Evolutionary conservation across 2,329 filamentous ascomycete species (phyloP), one percentile per base, ranked within the genome.

Genomic region (Penicillium sp.): DNA sequence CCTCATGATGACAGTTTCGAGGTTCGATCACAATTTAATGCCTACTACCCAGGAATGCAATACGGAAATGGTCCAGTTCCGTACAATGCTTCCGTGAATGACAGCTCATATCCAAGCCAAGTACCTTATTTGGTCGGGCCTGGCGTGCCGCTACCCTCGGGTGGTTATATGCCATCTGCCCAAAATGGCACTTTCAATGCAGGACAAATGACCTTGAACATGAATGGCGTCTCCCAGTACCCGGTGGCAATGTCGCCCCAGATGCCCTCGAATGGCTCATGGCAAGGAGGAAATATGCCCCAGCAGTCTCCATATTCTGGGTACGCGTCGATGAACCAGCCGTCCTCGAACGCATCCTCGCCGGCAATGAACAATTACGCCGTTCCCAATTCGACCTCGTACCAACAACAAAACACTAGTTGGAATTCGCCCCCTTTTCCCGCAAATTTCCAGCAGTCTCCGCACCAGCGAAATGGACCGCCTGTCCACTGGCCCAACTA

Each of bases 1-100:
- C 81, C 81, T 52, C 81, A 83, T 59, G 84, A 87, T 62, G 82
- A 84, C 67, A 83, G 79, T 43, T 87, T 87, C 78, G 89, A 83
- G 76, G 85, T 73, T 79, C 89, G 82, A 67, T 86, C 72, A 69
- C 76, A 78, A 53, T 80, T 76, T 64, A 78, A 76, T 56, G 71
- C 73, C 19, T 79, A 76, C 55, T 79, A 79, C 57, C 71, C 72
- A 13, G 70, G 74, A 4, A 67, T 73, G 63, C 67, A 67, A 36
- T 76, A 74, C 58, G 53, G 62, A 50, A 68, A 67, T 50, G 64
- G 68, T 14, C 55, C 69, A 42, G 49, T 64, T 36, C 62, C 68
- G 35, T 71, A 70, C 58, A 67, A 66, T 55, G 56, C 60, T 40
- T 46, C 62, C 50, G 60, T 68, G 53, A 63, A 65, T 43, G 70